A percentile compares a stretch with the other conserved stretches of the same genome.
phyloP scores from a whole-genome alignment of 116 monocot species.

The Papilionanthe hybrid region DNA sequence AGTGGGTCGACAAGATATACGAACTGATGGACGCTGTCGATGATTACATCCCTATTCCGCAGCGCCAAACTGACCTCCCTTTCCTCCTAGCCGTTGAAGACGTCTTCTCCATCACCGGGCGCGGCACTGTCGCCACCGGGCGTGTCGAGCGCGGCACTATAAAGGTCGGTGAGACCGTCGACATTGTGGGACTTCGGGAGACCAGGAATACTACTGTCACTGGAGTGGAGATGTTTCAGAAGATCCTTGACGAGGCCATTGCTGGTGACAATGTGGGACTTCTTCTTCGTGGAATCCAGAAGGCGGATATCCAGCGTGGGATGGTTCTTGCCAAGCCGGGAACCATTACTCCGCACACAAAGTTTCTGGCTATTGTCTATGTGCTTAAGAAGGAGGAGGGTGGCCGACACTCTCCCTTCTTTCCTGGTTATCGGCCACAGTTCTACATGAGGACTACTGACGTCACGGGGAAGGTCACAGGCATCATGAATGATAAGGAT shows the following conservation, averaged over 20 bases:
- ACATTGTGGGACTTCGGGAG: conserved; percentile 70
- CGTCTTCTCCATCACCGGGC: conserved; percentile 95
- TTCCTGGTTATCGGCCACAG: conserved; percentile 74
- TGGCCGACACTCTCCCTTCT: conserved; percentile 95
- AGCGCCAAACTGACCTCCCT: conserved; percentile 78
- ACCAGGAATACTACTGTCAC: conserved; percentile 79
- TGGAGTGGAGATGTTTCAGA: conserved; percentile 97
- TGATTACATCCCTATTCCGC: conserved; percentile 79
- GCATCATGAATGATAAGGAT: conserved; percentile 77
- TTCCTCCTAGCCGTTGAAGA: conserved; percentile 90
- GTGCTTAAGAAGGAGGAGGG: conserved; percentile 96
- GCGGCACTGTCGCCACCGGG: conserved; percentile 93
- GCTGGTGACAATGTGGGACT: conserved; percentile 87
- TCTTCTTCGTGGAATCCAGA: conserved; percentile 77
- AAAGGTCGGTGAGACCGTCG: conserved; percentile 71
- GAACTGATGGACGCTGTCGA: conserved; percentile 80
- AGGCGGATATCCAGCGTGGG: conserved; percentile 76
- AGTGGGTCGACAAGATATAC: conserved; percentile 87
- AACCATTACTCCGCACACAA: conserved; percentile 90
- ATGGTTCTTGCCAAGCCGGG: conserved; percentile 90
- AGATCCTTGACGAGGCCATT: conserved; percentile 80
- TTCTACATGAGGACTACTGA: conserved; percentile 98
- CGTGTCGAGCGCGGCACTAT: conserved; percentile 78
- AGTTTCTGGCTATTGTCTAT: conserved; percentile 83
- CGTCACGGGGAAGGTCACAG: conserved; percentile 70